Base-by-base conservation (phyloP, 2,329 filamentous ascomycete genomes). In the Trichophyton simii region DNA sequence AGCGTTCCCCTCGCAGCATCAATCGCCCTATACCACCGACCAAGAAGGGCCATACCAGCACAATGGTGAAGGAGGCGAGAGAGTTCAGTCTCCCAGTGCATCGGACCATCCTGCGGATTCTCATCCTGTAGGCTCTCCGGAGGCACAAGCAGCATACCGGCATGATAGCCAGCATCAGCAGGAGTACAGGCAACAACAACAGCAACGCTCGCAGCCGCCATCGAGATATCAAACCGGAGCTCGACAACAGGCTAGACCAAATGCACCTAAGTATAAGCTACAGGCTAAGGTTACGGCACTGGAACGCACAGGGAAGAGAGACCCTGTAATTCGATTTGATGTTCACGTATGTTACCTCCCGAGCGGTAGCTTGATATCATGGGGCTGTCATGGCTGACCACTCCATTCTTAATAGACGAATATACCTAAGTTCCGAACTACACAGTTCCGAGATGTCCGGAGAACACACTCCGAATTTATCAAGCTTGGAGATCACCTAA, bases 401-500 rank as follows among this genome's bases (percentile, higher is more conserved):
- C 44, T 28, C 25, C 41, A 44, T 15, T 13, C 9, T 3, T 5
- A n/a, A 7, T 63, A 99, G 94, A 99, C 94, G 66, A 99, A 99
- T 76, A 87, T 99, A n/a, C 91, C 92, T 60, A 92, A 92, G 68
- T 99, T 96, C 75, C 85, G 94, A 68, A 99, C 94, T 0, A 99
- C 94, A 3, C 94, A 99, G 74, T 99, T 96, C 77, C 91, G 94
- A 71, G 94, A 99, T 75, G 91, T 99, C 66, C 88, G 94, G 68
- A 89, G 94, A 63, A 87, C 95, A 64, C 94, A 99, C 75, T 91
- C 89, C 57, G 94, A 99, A 72, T 99, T 99, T 70, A 82, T 89
- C 66, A 99, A 97, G 76, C 86, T 99, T n/a, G 90, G 88, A 61
- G 89, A 96, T 63, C 94, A 99, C 74, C 80, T 99, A 62, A 91